Base-by-base conservation (phyloP, 148 eudicot species). In the Spergularia marina region DNA sequence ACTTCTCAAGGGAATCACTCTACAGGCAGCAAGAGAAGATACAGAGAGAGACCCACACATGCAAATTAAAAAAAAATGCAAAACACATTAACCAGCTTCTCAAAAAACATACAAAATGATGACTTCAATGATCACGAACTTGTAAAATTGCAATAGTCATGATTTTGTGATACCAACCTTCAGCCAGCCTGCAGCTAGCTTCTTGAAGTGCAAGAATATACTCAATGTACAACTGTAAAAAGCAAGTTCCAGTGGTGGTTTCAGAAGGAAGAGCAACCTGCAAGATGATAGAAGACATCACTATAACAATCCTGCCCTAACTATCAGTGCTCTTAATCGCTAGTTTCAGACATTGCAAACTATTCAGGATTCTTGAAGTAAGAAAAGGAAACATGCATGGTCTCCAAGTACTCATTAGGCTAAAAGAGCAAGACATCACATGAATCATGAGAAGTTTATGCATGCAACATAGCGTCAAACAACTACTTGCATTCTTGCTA, bases 201-300 rank as follows among this genome's bases (percentile, higher is more conserved):
- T 90, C 92, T 84, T 92, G 96, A 74, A 90, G 89, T 65, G 96
- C 92, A 76, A 95, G 86, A 79, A 95, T 87, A 53, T 85, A 92
- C 83, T 92, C 97, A 51, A 95, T 95, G 89, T 90, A 95, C 70
- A 85, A 86, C 70, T 95, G 96, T 79, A 95, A 83, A 86, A 87
- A 95, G 78, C 97, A 92, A 73, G 91, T 84, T 52, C 90, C 96
- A 6, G 96, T 86, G 65, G 88, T 84, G 41, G 92, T 75, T 75
- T 95, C 98, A 62, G 84, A 75, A 60, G 98, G 98, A 77, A 95
- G 97, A 79, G 98, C 97, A 81, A 95, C 91, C 98, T 95, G 90
- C 77, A 83, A 76, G 30, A n/a, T 53, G 49, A 40, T 18, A 39
- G 49, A 11, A 62, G 30, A 58, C n/a, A 47, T 63, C 77, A 61